Base-by-base conservation (phyloP, 441 rosid genomes). In the Gossypium davidsonii region DNA sequence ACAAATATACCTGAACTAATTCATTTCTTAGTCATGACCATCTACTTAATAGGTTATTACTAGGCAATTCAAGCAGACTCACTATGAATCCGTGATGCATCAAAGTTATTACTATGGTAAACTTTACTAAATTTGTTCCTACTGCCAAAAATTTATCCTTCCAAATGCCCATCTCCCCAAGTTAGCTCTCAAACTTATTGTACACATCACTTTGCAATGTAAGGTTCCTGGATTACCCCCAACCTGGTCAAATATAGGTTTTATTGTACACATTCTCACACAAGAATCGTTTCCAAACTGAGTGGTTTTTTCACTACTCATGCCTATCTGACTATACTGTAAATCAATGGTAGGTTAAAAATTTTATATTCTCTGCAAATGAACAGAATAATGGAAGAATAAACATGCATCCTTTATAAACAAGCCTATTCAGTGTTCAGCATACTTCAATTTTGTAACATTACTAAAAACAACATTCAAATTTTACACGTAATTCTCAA, bases 361-460 rank as follows among this genome's bases (percentile, higher is more conserved):
- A 0, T 25, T 46, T 23, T 42, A 57, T 0, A 57, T 26, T 25
- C n/a, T 23, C 71, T 25, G 58, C 23, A 49, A 67, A 67, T 26
- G 17, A 67, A 67, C 71, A 67, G 44, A 4, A 49, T 15, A 51
- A 51, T 51, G 59, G 37, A 58, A 71, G 39, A 70, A 18, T 70
- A 55, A 34, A 31, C 15, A 3, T 0, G n/a, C 44, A 34, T 6
- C 12, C 28, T 70, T 55, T 3, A 70, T 34, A 52, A 55, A 31
- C 17, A 34, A 18, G 18, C 63, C 28, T 3, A 12, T 9, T 20
- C 21, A n/a, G 31, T 3, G 20, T 9, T 28, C 31, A 10, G 44
- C 8, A 59, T 18, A 26, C 60, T 60, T 49, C 31, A 55, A 42
- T 2, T 69, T 37, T 6, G 17, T 26, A 9, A 49, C 15, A 28